Percentiles rank a stretch among this genome's conserved stretches.
These are phyloP conservation scores for Uncinocarpus reesii DNA, from an alignment of 2,329 filamentous ascomycete genomes.

Conservation along the genomic window DNA sequence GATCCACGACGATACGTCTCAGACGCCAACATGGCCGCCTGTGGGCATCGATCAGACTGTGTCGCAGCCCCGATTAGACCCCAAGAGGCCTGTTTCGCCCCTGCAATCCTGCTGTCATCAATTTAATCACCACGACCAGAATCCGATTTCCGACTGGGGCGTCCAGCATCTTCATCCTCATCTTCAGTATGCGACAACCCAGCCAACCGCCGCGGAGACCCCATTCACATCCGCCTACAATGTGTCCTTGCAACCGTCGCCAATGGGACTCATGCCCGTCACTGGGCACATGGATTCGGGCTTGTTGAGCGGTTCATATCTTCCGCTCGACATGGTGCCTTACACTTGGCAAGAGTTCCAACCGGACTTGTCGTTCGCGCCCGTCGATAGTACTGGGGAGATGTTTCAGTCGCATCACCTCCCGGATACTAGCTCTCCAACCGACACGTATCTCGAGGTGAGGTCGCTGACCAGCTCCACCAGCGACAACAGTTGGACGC, in stretches of 20 bases:
- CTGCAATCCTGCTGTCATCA: constrained; percentile 37
- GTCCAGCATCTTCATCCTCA: constrained; percentile 34
- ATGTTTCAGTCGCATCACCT: constrained; percentile 35
- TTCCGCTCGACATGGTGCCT: constrained; percentile 51
- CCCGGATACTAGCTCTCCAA: constrained; percentile 54
- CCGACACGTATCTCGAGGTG: constrained; percentile 73
- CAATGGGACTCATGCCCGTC: constrained; percentile 48
- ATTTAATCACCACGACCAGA: constrained; percentile 34
- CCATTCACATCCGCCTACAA: constrained; percentile 51
- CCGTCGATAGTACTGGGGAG: constrained; percentile 38
- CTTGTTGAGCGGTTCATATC: constrained; percentile 55
- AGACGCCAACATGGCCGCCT: constrained; percentile 10
- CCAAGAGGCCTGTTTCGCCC: constrained; percentile 34
- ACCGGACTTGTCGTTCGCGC: constrained; percentile 49
- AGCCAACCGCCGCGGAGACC: constrained; percentile 45
- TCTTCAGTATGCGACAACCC: constrained; percentile 28
- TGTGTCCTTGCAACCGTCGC: constrained; percentile 35
- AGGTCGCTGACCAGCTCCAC: constrained; percentile 69
- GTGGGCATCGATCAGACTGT: constrained; percentile 9
- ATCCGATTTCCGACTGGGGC: constrained; percentile 39
- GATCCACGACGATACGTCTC: constrained; percentile 36
- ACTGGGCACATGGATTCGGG: constrained; percentile 52
- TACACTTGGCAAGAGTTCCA: constrained; percentile 71
- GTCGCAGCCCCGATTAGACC: constrained; percentile 23
- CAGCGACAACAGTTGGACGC: constrained; percentile 77